Evolutionary conservation across 78 protist species (phyloP).

Genomic region (Emiliania huxleyi): DNA sequence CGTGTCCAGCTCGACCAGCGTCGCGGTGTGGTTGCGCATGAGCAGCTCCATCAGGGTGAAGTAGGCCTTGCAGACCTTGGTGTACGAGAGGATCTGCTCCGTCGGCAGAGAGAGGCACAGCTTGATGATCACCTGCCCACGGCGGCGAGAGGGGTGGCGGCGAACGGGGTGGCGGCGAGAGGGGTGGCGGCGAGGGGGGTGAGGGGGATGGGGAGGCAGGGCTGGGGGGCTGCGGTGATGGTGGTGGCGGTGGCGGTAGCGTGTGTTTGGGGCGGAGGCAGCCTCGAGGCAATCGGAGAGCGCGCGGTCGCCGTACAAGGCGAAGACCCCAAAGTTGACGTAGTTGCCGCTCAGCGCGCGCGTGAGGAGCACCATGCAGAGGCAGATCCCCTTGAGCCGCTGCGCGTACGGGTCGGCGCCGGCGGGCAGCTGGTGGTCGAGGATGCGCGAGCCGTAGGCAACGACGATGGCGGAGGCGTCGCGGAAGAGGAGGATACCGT

Average conservation of each 20-base stretch:
- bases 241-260: no score
- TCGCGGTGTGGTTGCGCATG: conserved; percentile 15
- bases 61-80: not conserved
- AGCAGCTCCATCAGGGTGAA: conserved; percentile 13
- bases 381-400: not conserved
- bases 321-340: conserved; percentile 34
- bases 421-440: not conserved
- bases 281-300: not conserved
- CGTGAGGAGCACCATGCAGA: conserved; percentile 5
- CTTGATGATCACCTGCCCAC: not conserved
- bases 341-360: conserved; percentile 22
- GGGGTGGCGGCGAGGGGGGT: no score
- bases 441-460: not conserved
- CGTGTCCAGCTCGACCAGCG: conserved; percentile 13
- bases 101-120: not conserved
- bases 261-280: no score
- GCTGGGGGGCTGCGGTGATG: no score
- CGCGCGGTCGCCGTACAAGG: conserved; percentile 9
- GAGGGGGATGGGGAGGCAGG: not conserved
- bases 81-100: not conserved
- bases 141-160: no score
- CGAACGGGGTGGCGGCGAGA: no score
- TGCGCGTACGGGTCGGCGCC: not conserved
- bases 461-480: not conserved
- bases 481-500: conserved; percentile 26